phyloP scores from a whole-genome alignment of 2,329 filamentous ascomycete genomes.

The Nemania sp. region DNA sequence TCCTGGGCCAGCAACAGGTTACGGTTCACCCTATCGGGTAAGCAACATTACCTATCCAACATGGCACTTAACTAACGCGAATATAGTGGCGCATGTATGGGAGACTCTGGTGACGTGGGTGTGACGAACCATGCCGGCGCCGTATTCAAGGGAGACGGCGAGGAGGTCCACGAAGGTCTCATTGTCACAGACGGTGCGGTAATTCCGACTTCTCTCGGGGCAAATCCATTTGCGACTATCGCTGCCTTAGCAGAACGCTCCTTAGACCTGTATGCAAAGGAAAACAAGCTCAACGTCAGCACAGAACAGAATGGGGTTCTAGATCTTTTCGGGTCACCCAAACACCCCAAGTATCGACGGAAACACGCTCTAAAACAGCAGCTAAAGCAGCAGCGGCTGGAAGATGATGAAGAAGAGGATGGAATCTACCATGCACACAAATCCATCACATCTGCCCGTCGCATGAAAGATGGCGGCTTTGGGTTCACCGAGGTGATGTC shows the following conservation, averaged over 20 bases:
- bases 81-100: slow-evolving; percentile 71
- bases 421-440: slow-evolving; percentile 54
- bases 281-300: slow-evolving; percentile 59
- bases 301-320: slow-evolving; percentile 61
- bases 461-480: slow-evolving; percentile 62
- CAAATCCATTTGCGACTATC: slow-evolving; percentile 77
- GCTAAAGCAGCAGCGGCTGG: slow-evolving; percentile 41
- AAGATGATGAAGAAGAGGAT: slow-evolving; percentile 52
- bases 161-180: slow-evolving; percentile 66
- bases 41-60: slow-evolving; percentile 40
- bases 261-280: slow-evolving; percentile 62
- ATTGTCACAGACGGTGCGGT: slow-evolving; percentile 72
- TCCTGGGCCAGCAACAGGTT: slow-evolving; percentile 67
- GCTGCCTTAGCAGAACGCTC: slow-evolving; percentile 75
- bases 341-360: slow-evolving; percentile 48
- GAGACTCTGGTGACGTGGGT: slow-evolving; percentile 67
- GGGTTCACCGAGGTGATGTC: slow-evolving; percentile 75
- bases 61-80: slow-evolving; percentile 22
- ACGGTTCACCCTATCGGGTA: slow-evolving; percentile 75
- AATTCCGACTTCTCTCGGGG: slow-evolving; percentile 71
- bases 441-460: slow-evolving; percentile 58
- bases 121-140: slow-evolving; percentile 72
- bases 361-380: slow-evolving; percentile 36
- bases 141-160: slow-evolving; percentile 65
- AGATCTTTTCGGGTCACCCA: slow-evolving; percentile 67